These are phyloP conservation scores for Vicia sativa DNA, from an alignment of 306 rosid species.

Conservation along the genomic window DNA sequence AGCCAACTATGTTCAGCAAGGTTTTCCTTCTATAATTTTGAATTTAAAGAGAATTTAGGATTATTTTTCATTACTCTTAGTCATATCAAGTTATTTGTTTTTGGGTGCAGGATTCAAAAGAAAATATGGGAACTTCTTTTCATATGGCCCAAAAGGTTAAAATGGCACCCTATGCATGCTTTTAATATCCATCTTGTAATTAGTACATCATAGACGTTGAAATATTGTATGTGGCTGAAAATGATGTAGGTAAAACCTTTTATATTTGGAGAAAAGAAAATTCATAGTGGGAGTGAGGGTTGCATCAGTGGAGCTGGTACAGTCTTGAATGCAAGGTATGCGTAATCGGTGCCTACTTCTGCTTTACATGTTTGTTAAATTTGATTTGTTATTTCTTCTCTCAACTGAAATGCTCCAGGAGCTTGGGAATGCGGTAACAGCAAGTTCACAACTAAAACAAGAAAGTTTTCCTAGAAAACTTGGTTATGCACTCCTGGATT, in stretches of 20 bases:
- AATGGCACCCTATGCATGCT: slow-evolving; percentile 4
- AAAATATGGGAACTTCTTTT: slow-evolving; percentile 66
- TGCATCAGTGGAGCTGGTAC: slow-evolving; percentile 46
- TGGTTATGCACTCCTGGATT: slow-evolving; percentile 30
- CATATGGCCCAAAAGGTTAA: slow-evolving; percentile 66
- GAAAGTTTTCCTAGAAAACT: slow-evolving; percentile 35
- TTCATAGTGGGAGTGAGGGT: slow-evolving; percentile 46
- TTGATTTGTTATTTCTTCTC: slow-evolving; percentile 13
- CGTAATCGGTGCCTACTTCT: slow-evolving; percentile 1
- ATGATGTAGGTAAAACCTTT: slow-evolving; percentile 57
- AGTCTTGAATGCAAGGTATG: slow-evolving; percentile 52
- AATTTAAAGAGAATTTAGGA: slow-evolving; percentile 26
- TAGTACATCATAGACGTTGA: slow-evolving; percentile 3
- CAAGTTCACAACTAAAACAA: slow-evolving; percentile 22
- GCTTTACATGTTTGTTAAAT: slow-evolving; percentile 14
- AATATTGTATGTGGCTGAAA: slow-evolving; percentile 38
- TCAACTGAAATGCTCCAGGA: slow-evolving; percentile 55
- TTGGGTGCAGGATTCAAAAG: slow-evolving; percentile 89
- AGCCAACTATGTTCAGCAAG: slow-evolving; percentile 54
- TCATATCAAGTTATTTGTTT: slow-evolving; percentile 53
- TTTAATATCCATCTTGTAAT: slow-evolving; percentile 6
- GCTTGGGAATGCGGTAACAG: slow-evolving; percentile 65
- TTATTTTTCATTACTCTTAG: slow-evolving; percentile 20
- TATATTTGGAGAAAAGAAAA: slow-evolving; percentile 57
- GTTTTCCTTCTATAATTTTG: slow-evolving; percentile 55